Conservation (phyloP, 306 rosid species). For the Bauhinia variegata region DNA sequence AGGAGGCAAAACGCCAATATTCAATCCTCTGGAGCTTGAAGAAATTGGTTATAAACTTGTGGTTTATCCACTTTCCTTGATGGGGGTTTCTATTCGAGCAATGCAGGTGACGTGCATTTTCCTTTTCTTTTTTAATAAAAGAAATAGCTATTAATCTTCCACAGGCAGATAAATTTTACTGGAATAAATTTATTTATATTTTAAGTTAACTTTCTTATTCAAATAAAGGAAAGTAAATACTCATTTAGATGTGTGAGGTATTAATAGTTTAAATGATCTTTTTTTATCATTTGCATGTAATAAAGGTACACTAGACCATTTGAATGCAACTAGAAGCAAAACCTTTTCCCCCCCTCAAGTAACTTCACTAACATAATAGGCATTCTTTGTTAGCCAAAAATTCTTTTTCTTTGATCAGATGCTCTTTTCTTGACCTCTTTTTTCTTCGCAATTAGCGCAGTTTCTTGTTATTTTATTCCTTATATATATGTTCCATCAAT, state of each 20-base stretch:
- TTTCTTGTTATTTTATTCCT: no score
- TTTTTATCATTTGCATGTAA: no score
- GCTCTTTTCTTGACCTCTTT: no score
- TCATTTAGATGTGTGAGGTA: no score
- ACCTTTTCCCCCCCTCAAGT: not conserved
- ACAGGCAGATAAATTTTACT: not conserved
- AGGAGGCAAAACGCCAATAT: conserved; percentile 91
- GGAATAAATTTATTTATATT: not conserved
- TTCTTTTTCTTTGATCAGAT: no score
- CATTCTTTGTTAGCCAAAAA: not conserved
- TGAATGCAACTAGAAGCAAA: not conserved
- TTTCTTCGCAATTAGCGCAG: no score
- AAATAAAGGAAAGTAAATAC: not conserved
- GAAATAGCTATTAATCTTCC: not conserved
- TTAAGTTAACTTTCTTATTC: not conserved
- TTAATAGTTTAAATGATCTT: no score
- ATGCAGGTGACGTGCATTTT: conserved; percentile 70
- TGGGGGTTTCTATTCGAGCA: conserved; percentile 87
- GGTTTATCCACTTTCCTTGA: conserved; percentile 84
- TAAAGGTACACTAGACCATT: not conserved
- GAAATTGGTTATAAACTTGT: conserved; percentile 82
- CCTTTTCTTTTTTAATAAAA: conserved; percentile 9
- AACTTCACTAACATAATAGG: not conserved
- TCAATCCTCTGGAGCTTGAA: conserved; percentile 76
- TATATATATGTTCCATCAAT: no score